Evolutionary conservation across 2,329 filamentous ascomycete genomes (phyloP).

Genomic region (Aspergillus sp.): DNA sequence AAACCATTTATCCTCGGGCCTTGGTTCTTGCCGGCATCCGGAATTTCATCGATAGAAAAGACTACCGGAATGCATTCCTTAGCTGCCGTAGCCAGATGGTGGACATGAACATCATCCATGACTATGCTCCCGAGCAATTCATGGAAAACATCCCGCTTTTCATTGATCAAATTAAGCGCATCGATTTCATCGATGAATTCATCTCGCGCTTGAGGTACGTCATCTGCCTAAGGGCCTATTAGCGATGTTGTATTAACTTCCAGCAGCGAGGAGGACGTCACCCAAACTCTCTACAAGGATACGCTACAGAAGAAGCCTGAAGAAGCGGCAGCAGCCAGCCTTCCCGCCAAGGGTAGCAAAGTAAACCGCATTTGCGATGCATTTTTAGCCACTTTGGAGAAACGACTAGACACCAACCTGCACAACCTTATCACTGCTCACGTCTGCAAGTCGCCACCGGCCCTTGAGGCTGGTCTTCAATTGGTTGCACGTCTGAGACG

Average conservation of each 20-base stretch:
- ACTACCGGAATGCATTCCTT: slow-evolving; percentile 81
- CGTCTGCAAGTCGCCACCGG: slow-evolving; percentile 89
- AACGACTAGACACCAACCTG: slow-evolving; percentile 63
- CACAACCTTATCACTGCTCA: slow-evolving; percentile 95
- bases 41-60: slow-evolving; percentile 71
- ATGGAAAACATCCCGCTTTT: slow-evolving; percentile 73
- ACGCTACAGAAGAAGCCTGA: slow-evolving; percentile 58
- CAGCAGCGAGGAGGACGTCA: slow-evolving; percentile 78
- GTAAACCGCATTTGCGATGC: slow-evolving; percentile 88
- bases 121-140: slow-evolving; percentile 87
- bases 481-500: slow-evolving; percentile 72
- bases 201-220: slow-evolving; percentile 76
- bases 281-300: slow-evolving; percentile 88
- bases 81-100: slow-evolving; percentile 91
- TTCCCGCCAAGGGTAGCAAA: slow-evolving; percentile 53
- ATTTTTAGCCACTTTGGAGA: slow-evolving; percentile 67
- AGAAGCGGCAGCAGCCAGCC: slow-evolving; percentile 25
- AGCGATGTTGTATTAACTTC: slow-evolving; percentile 27
- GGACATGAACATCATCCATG: slow-evolving; percentile 96
- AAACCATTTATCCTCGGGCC: slow-evolving; percentile 90
- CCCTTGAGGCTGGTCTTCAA: slow-evolving; percentile 77
- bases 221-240: neutral
- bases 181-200: slow-evolving; percentile 85
- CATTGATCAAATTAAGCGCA: slow-evolving; percentile 77
- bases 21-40: slow-evolving; percentile 90